Conservation (phyloP, 306 rosid species). For the Potentilla sterilis region DNA sequence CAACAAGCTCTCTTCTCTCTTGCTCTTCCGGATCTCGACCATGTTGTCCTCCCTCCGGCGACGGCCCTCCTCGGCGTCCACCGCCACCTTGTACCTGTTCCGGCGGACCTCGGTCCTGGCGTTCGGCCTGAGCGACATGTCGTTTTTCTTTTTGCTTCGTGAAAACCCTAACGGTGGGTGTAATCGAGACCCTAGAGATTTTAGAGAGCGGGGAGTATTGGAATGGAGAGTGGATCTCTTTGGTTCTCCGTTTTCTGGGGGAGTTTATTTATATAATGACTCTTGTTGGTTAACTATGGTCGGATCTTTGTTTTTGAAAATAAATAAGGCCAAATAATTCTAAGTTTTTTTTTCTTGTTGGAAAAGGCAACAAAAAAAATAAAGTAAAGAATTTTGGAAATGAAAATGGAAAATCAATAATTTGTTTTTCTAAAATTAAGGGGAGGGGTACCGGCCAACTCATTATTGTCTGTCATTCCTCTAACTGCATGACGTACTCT, state of each 20-base stretch:
- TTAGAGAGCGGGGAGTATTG: background rate
- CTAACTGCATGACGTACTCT: background rate
- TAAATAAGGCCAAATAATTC: background rate
- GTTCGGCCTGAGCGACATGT: conserved; percentile 84
- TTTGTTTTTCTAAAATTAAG: background rate
- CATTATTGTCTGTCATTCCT: background rate
- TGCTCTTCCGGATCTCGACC: conserved; percentile 95
- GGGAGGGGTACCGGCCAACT: background rate
- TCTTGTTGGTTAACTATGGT: background rate
- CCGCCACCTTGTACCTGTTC: conserved; percentile 88
- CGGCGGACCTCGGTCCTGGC: conserved; percentile 89
- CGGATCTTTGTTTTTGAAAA: background rate
- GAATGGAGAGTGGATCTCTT: conserved; percentile 16
- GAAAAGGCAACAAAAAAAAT: background rate
- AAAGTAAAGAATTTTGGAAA: background rate
- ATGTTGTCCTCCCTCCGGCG: conserved; percentile 83
- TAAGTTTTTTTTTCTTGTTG: background rate
- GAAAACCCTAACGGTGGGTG: background rate
- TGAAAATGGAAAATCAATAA: background rate
- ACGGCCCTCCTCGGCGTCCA: conserved; percentile 92
- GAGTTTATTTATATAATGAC: background rate
- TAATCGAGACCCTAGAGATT: conserved; percentile 23
- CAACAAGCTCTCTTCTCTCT: conserved; percentile 81
- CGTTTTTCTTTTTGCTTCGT: background rate
- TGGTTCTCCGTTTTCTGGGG: background rate